A percentile compares a stretch with the other conserved stretches of the same genome.
These are phyloP conservation scores for Cardamine occulta DNA, from an alignment of 345 rosid genomes.

Conservation along the genomic window DNA sequence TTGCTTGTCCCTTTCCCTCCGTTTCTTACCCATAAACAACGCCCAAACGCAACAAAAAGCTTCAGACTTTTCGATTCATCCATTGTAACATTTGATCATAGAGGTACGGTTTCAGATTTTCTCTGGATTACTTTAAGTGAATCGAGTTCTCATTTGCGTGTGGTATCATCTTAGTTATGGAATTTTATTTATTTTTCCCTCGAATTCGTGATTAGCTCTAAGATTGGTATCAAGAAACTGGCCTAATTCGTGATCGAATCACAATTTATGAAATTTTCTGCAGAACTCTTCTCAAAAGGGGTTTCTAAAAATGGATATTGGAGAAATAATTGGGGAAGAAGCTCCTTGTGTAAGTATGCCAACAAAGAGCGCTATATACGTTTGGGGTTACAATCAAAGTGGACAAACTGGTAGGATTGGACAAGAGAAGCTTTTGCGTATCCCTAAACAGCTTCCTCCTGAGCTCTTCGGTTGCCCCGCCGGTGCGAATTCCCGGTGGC, in stretches of 20 bases:
- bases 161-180: constrained; percentile 16
- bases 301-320: constrained; percentile 67
- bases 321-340: constrained; percentile 69
- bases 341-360: constrained; percentile 51
- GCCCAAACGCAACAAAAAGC: constrained; percentile 6
- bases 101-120: constrained; percentile 21
- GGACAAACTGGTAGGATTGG: constrained; percentile 94
- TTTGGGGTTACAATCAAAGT: constrained; percentile 92
- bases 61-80: constrained; percentile 19
- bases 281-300: background rate
- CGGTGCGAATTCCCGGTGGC: constrained; percentile 76
- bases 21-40: constrained; percentile 20
- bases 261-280: background rate
- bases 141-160: constrained; percentile 5
- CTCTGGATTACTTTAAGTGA: background rate
- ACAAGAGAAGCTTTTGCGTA: constrained; percentile 69
- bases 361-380: constrained; percentile 91
- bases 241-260: constrained; percentile 11
- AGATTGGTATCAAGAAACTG: background rate
- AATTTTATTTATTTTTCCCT: background rate
- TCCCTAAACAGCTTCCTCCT: constrained; percentile 92
- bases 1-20: constrained; percentile 39
- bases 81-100: background rate
- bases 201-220: constrained; percentile 19
- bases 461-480: constrained; percentile 93